Conservation (phyloP, 805 yeast species). For the Spathaspora sp. region DNA sequence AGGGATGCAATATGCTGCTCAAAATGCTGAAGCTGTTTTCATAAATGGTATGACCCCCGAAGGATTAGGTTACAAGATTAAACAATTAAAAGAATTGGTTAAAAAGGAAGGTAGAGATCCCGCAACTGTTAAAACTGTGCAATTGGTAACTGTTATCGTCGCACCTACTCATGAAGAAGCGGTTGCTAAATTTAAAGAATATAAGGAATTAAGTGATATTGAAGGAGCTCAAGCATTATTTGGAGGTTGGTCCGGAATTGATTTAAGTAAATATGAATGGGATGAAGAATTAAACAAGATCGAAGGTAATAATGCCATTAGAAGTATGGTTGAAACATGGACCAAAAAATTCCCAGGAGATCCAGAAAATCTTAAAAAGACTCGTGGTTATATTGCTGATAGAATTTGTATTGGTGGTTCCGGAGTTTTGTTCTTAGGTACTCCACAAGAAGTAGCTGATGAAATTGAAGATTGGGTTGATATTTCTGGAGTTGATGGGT, state of each 20-base stretch:
- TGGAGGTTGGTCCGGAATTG: conserved; percentile 41
- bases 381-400: conserved; percentile 23
- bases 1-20: conserved; percentile 41
- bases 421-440: conserved; percentile 33
- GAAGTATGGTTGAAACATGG: conserved; percentile 29
- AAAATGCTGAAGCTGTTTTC: conserved; percentile 41
- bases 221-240: conserved; percentile 40
- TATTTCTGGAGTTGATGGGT: conserved; percentile 40
- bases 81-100: conserved; percentile 29
- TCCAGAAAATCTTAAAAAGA: conserved; percentile 15
- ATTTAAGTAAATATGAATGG: conserved; percentile 28
- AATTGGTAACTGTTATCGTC: conserved; percentile 31
- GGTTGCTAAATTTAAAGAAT: conserved; percentile 29
- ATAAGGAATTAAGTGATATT: conserved; percentile 27
- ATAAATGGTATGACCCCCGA: conserved; percentile 32
- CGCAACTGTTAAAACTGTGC: conserved; percentile 33
- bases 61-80: conserved; percentile 22
- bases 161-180: conserved; percentile 45
- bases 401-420: conserved; percentile 24
- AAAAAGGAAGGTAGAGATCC: conserved; percentile 30
- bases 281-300: conserved; percentile 28
- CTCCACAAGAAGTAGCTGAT: conserved; percentile 36
- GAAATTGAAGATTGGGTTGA: conserved; percentile 36
- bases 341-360: conserved; percentile 27
- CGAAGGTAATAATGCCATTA: conserved; percentile 23